A percentile compares a stretch with the other conserved stretches of the same genome.
These are phyloP conservation scores for Hyaloscypha variabilis DNA, from an alignment of 495 filamentous ascomycete genomes.

Conservation along the genomic window DNA sequence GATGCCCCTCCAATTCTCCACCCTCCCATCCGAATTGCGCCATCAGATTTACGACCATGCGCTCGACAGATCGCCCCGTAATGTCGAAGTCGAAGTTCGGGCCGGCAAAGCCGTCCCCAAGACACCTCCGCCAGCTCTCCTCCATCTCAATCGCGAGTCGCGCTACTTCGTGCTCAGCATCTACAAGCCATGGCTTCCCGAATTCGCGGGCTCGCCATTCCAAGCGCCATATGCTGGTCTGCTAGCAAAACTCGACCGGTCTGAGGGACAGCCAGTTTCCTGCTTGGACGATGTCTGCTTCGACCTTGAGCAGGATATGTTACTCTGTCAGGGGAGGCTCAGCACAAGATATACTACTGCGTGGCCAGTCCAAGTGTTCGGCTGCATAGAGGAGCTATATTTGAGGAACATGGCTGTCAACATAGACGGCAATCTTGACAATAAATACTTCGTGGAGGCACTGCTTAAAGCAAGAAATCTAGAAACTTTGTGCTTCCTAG, in stretches of 20 bases:
- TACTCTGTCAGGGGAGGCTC: not conserved
- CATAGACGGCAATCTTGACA: not conserved
- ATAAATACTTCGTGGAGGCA: not conserved
- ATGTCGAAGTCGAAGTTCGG: not conserved
- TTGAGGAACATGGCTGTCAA: not conserved
- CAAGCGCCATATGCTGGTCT: not conserved
- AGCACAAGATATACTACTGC: not conserved
- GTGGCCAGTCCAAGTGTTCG: not conserved
- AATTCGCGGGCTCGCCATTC: not conserved
- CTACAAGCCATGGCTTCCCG: not conserved
- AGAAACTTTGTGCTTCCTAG: not conserved
- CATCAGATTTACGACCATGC: not conserved
- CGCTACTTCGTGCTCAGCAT: not conserved
- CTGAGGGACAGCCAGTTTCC: not conserved
- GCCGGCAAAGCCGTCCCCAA: not conserved
- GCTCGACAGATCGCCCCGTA: not conserved
- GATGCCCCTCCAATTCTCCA: not conserved
- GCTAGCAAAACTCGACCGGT: not conserved
- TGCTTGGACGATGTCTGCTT: not conserved
- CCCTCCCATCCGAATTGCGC: not conserved
- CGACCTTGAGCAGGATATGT: not conserved
- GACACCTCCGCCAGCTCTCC: not conserved
- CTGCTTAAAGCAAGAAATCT: not conserved
- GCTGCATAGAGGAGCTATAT: not conserved
- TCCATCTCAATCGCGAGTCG: not conserved